Base-by-base conservation (phyloP, 345 rosid genomes). In the Eucalyptus rudis region DNA sequence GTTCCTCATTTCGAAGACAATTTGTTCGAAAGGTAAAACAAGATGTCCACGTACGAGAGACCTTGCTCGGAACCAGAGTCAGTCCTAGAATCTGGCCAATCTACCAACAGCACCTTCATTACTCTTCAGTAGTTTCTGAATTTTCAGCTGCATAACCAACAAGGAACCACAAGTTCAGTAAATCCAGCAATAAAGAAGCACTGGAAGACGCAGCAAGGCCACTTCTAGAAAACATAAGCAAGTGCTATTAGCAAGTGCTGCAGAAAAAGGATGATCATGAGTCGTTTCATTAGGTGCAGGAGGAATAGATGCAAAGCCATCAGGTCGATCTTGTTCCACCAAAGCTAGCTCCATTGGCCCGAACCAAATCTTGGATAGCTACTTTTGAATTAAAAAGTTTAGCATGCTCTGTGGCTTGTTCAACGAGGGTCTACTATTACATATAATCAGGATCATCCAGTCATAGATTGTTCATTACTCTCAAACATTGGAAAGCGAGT, bases 81-180 rank as follows among this genome's bases (percentile, higher is more conserved):
- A 81, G 64, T 91, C 91, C 90, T 87, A 76, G 79, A 87, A 87
- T 52, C 89, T 90, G 59, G 85, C 43, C 90, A 89, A 64, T 86
- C 84, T 83, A 86, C 86, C 52, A 52, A 85, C 3, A 33, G 58
- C 49, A 8, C 68, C 45, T n/a, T 87, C 90, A 29, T 91, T 47
- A 86, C 81, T 91, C 92, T 89, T 90, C 91, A 62, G 86, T 49
- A 52, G 89, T 87, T 90, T 91, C 68, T 51, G 89, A 88, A 86
- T 87, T 91, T 87, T 89, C 91, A 86, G 88, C 96, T 94, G 96
- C 94, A 90, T 88, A 90, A 89, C n/a, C 88, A 90, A 54, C 79
- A 24, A 89, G 13, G 84, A 88, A 80, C 86, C 40, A 16, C 4
- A 22, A 36, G 49, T 54, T 86, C 49, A 86, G 87, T 86, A 52